Conservation (phyloP, 305 asterid species). For the Ilex paraguariensis region DNA sequence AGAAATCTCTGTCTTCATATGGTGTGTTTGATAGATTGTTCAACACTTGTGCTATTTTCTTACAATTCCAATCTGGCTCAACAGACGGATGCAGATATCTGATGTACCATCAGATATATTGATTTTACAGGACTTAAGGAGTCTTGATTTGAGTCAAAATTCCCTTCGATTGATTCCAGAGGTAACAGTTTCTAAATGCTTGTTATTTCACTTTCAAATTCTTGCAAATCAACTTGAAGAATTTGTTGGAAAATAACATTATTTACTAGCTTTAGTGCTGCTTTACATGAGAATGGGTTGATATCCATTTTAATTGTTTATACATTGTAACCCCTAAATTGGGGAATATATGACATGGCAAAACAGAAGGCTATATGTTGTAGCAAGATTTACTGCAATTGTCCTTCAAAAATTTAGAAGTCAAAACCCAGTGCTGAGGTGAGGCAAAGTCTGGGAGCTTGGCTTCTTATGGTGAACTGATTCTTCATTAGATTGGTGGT, state of each 20-base stretch:
- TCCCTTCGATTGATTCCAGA: constrained; percentile 66
- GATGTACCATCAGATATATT: constrained; percentile 60
- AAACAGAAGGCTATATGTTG: too few relatives aligned
- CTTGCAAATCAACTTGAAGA: neutral
- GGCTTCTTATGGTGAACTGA: too few relatives aligned
- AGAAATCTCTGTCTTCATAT: constrained; percentile 14
- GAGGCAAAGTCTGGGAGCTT: too few relatives aligned
- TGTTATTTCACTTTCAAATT: constrained; percentile 1
- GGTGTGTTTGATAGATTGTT: constrained; percentile 7
- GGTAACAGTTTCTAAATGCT: constrained; percentile 29
- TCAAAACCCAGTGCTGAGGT: too few relatives aligned
- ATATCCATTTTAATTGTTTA: too few relatives aligned
- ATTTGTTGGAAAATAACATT: neutral
- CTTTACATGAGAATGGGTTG: neutral
- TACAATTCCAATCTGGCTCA: constrained; percentile 22
- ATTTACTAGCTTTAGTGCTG: neutral
- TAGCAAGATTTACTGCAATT: too few relatives aligned
- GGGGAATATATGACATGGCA: too few relatives aligned
- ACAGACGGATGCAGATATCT: constrained; percentile 80
- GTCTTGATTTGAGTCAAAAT: constrained; percentile 91
- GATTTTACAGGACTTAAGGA: constrained; percentile 49
- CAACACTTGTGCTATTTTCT: constrained; percentile 12
- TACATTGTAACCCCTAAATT: too few relatives aligned
- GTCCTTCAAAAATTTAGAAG: too few relatives aligned
- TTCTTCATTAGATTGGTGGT: too few relatives aligned